Base-by-base conservation (phyloP, 1,284 basidiomycete species). In the Tetrapyrgos nigripes region DNA sequence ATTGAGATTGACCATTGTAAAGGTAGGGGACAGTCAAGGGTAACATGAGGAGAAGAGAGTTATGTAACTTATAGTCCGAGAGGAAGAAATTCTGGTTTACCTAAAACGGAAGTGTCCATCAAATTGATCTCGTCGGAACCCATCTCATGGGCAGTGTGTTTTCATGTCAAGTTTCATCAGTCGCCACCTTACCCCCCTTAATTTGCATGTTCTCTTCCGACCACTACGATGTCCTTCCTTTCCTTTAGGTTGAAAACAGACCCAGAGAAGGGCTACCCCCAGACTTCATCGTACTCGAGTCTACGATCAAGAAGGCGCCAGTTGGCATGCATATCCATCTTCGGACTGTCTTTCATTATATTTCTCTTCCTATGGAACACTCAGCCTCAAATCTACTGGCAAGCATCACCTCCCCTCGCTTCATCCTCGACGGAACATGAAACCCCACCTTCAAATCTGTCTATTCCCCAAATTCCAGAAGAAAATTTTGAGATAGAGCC, bases 271-370 rank as follows among this genome's bases (percentile, higher is more conserved):
- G 37, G 37, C 17, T 17, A 11, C 17, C 4, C 4, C 37, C 4
- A 40, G 13, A 40, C 5, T n/a, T n/a, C n/a, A n/a, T n/a, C n/a
- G n/a, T 40, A 40, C 19, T 40, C 37, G 4, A 40, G 14, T 9
- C 50, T 24, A 10, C 26, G 33, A 19, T 31, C 45, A 46, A 26
- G 55, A 28, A 28, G 51, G 5, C 51, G 54, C 1, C 21, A 43
- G 23, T 44, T 61, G 26, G 55, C 55, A 28, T 61, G 55, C 21
- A 24, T 48, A 17, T 65, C 73, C 23, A 65, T 82, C 49, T 70
- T 71, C 17, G 68, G 66, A 3, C 57, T 78, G 17, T 75, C 77
- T 23, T 64, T 80, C 23, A 55, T 80, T 21, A 57, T 73, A 17
- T 61, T 69, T 31, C 72, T 76, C 44, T 65, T 64, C 35, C 50